Base-by-base conservation (phyloP, 1,284 basidiomycete species). In the Fomes fomentarius region DNA sequence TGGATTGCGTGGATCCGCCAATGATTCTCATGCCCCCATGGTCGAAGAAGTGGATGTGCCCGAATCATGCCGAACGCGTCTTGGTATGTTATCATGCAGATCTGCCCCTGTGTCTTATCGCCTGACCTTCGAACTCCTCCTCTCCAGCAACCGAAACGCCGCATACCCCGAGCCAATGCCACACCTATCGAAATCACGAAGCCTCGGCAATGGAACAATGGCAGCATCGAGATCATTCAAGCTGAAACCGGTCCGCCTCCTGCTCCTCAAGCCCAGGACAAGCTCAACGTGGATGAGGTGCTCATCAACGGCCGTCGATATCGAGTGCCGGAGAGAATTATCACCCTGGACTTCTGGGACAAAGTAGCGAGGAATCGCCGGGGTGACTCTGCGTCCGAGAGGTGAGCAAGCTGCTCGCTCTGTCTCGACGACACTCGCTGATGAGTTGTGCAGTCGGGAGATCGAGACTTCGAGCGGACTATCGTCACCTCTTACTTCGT, bases 11-110 rank as follows among this genome's bases (percentile, higher is more conserved):
- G 30, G 88, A 92, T 64, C 97, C 96, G 17, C 96, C 97, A 2
- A 76, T 98, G 63, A 79, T 89, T 19, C 81, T 80, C 41, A 89
- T 98, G 84, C 97, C 97, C 3, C 82, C 89, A 24, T 84, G 90
- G 52, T 85, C 85, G 60, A 89, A 89, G 75, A 97, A 96, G 72
- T 99, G 97, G 96, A 98, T 96, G 93, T 99, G 96, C 73, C 97
- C 97, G 2, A 94, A 95, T 66, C 96, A 99, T 69, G 87, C 87
- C 25, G 93, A 96, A 57, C 85, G 87, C 58, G 80, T 90, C 54
- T 71, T 91, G 58, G 90, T 91, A 66, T 69, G 86, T 42, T 12
- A 40, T 24, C 21, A 22, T 40, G 38, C 22, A 2, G n/a, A n/a
- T 17, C 8, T 7, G 22, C 19, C 9, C 12, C 19, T 24, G 17